These are phyloP conservation scores for Brassica hybrid DNA, from an alignment of 441 rosid species.

Conservation along the genomic window DNA sequence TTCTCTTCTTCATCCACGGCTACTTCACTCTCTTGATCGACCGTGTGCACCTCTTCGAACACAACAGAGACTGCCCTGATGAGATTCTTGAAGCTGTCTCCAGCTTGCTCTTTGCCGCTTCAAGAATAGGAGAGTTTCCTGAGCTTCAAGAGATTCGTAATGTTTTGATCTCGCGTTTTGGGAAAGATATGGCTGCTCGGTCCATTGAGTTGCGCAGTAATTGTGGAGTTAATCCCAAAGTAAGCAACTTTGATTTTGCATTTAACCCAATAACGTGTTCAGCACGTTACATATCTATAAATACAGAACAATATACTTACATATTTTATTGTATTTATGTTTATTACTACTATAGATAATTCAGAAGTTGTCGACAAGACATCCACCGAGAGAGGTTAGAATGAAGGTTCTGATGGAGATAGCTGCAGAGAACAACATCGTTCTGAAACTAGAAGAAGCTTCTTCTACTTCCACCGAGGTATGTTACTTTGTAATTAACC, in stretches of 20 bases:
- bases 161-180: conserved; percentile 65
- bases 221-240: conserved; percentile 72
- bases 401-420: conserved; percentile 67
- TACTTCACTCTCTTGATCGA: conserved; percentile 70
- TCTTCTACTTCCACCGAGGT: conserved; percentile 52
- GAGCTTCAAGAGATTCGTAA: conserved; percentile 88
- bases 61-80: conserved; percentile 75
- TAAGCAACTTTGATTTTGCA: conserved; percentile 43
- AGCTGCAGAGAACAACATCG: conserved; percentile 69
- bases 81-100: conserved; percentile 83
- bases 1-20: conserved; percentile 64
- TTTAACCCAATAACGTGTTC: conserved; percentile 22
- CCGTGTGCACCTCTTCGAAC: conserved; percentile 70
- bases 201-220: conserved; percentile 78
- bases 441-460: conserved; percentile 59
- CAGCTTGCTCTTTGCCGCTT: conserved; percentile 73
- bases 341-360: conserved; percentile 55
- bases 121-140: conserved; percentile 90
- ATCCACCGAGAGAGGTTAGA: conserved; percentile 62
- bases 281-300: conserved; percentile 12
- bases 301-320: conserved; percentile 15
- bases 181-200: conserved; percentile 76
- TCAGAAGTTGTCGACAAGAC: conserved; percentile 85
- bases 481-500: conserved; percentile 28
- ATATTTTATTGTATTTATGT: conserved; percentile 2